Evolutionary conservation across 345 rosid species (phyloP).

Genomic region (Rhodomyrtus tomentosa): DNA sequence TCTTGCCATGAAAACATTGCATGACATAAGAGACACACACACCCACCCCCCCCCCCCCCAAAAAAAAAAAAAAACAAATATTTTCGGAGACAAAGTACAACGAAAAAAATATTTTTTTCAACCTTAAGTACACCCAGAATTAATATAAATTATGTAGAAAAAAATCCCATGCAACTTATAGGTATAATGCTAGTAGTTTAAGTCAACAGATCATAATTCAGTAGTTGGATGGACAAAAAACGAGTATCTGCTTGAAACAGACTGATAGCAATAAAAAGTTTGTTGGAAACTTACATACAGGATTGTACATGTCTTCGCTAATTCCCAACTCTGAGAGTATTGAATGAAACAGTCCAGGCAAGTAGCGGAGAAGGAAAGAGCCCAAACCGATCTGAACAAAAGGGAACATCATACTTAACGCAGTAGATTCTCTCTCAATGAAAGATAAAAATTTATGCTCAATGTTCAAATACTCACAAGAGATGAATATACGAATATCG

Average conservation of each 20-base stretch:
- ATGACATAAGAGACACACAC: background rate
- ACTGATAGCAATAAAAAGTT: background rate
- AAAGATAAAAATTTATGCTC: background rate
- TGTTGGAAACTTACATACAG: slow-evolving; percentile 77
- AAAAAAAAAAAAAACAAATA: background rate
- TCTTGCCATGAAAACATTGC: background rate
- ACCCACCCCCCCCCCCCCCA: no score
- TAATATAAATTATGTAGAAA: background rate
- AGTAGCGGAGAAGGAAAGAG: slow-evolving; percentile 64
- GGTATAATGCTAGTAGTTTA: background rate
- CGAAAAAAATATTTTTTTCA: background rate
- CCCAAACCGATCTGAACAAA: slow-evolving; percentile 73
- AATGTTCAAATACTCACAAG: slow-evolving; percentile 37
- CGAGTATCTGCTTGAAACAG: background rate
- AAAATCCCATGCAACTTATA: background rate
- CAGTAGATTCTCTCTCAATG: background rate
- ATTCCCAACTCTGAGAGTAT: slow-evolving; percentile 71
- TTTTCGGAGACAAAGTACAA: background rate
- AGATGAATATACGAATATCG: slow-evolving; percentile 67
- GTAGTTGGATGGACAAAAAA: background rate
- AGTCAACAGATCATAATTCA: background rate
- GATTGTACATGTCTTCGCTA: slow-evolving; percentile 90
- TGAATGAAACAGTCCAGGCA: slow-evolving; percentile 52
- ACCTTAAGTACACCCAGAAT: background rate
- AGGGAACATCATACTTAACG: background rate